Conservation (phyloP, 1,284 basidiomycete species). For the Hortiboletus rubellus region DNA sequence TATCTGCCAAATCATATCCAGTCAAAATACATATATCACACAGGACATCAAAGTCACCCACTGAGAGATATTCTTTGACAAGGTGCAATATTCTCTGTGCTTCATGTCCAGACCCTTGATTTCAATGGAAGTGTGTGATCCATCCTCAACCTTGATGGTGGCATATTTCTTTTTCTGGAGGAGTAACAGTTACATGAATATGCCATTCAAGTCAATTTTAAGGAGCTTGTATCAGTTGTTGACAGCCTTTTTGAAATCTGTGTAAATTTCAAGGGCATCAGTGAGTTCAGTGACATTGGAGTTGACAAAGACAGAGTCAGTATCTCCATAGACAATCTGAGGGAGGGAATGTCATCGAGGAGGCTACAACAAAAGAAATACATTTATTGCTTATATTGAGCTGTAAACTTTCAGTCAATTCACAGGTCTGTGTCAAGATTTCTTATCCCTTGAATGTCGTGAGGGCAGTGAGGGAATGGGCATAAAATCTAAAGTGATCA, state of each 20-base stretch:
- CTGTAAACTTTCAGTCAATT: constrained; percentile 87
- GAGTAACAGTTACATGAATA: constrained; percentile 91
- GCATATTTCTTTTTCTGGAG: constrained; percentile 99
- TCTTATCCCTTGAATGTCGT: constrained; percentile 99
- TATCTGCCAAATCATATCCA: constrained; percentile 51
- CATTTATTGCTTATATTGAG: constrained; percentile 67
- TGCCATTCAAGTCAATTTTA: constrained; percentile 95
- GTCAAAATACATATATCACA: not conserved
- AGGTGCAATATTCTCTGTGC: constrained; percentile 88
- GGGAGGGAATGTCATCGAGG: not conserved
- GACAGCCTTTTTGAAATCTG: constrained; percentile 92
- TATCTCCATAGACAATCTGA: constrained; percentile 98
- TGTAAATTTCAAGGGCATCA: constrained; percentile 89
- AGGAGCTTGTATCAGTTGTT: constrained; percentile 95
- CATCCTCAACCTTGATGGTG: constrained; percentile 90
- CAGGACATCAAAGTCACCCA: constrained; percentile 43
- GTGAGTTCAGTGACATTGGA: constrained; percentile 88
- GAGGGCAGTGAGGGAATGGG: constrained; percentile 92
- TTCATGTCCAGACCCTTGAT: constrained; percentile 99
- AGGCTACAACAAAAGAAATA: not conserved
- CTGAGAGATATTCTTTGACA: constrained; percentile 94
- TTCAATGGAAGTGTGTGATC: constrained; percentile 75
- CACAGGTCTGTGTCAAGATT: constrained; percentile 91
- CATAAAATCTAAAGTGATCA: constrained; percentile 96
- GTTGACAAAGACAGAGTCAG: constrained; percentile 98